Evolutionary conservation across 164 flowering plant genomes (phyloP), one percentile per base, ranked within the genome.

Genomic region (Akebia trifoliata): DNA sequence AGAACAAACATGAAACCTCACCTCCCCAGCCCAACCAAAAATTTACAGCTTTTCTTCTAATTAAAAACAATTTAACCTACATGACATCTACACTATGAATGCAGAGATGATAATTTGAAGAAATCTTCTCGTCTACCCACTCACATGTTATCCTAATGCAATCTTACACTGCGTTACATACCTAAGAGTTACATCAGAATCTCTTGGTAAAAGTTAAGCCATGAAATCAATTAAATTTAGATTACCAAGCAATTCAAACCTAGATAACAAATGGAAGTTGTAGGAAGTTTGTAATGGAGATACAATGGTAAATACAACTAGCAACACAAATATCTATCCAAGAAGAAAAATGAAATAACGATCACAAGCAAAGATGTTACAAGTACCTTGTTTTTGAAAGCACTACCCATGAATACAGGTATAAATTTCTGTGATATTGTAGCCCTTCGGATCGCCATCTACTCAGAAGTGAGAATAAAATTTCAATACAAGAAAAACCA

Each of bases 331-430:
- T 29, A 35, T 29, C 9, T 28, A 30, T 4, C 12, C 25, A 37
- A 24, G 42, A 40, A 11, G 4, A 17, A 45, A 40, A 50, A 42
- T 12, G n/a, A n/a, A 39, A 36, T 6, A 56, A 50, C 5, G 32
- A 35, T 29, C 24, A 28, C 22, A 32, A 50, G 21, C 11, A 46
- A 34, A 36, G 15, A 30, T 40, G 25, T 21, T 54, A 22, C 12
- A 44, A 30, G 2, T 76, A 94, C 99, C 97, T 94, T 94, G 74
- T 94, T 94, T 67, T 94, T 94, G 66, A 94, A 90, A 42, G 99
- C 99, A 76, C 97, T 94, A 8, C 99, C 99, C 99, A 94, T 94
- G 67, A 87, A 94, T 50, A 94, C 95, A 31, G 99, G 99, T 34
- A 94, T 71, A 67, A 94, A 94, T 59, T 90, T 94, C 53, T 74